A percentile compares a stretch with the other conserved stretches of the same genome.
These are phyloP conservation scores for Nannizziopsis arthrosporioides DNA, from an alignment of 2,329 filamentous ascomycete species.

Conservation along the genomic window DNA sequence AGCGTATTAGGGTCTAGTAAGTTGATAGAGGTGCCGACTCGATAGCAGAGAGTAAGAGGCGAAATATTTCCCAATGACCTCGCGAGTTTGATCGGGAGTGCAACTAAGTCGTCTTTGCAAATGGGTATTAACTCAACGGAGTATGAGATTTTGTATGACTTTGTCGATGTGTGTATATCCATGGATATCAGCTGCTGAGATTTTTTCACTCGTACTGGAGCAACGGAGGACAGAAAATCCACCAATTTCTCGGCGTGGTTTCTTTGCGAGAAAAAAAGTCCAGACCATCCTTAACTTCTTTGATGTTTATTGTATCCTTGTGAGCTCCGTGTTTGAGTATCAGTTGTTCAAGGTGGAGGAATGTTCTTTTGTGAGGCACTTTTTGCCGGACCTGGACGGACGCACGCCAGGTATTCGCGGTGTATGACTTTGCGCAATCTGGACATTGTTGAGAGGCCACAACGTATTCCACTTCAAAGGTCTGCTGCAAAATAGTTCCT, in stretches of 20 bases:
- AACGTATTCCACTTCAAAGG: constrained; percentile 86
- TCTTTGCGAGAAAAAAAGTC: constrained; percentile 88
- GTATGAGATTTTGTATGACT: constrained; percentile 90
- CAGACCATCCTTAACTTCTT: constrained; percentile 87
- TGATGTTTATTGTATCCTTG: constrained; percentile 92
- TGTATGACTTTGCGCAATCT: constrained; percentile 91
- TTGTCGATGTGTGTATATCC: constrained; percentile 80
- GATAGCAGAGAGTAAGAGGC: constrained; percentile 73
- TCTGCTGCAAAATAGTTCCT: constrained; percentile 70
- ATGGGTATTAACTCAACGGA: constrained; percentile 84
- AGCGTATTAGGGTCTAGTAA: constrained; percentile 83
- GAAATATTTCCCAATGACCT: constrained; percentile 79
- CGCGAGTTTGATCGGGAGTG: constrained; percentile 76
- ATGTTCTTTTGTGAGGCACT: constrained; percentile 85
- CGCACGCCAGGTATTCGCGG: constrained; percentile 89
- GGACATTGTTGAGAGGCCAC: constrained; percentile 88
- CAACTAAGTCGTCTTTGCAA: constrained; percentile 96
- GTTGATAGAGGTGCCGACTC: constrained; percentile 80
- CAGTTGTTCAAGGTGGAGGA: constrained; percentile 77
- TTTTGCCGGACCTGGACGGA: constrained; percentile 93
- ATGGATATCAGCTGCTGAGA: constrained; percentile 88
- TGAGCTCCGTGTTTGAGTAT: constrained; percentile 91
- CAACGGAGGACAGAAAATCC: constrained; percentile 75
- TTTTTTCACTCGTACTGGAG: constrained; percentile 67
- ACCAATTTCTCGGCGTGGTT: constrained; percentile 90